These are phyloP conservation scores for Apiospora arundinis DNA, from an alignment of 2,329 filamentous ascomycete species.

Conservation along the genomic window DNA sequence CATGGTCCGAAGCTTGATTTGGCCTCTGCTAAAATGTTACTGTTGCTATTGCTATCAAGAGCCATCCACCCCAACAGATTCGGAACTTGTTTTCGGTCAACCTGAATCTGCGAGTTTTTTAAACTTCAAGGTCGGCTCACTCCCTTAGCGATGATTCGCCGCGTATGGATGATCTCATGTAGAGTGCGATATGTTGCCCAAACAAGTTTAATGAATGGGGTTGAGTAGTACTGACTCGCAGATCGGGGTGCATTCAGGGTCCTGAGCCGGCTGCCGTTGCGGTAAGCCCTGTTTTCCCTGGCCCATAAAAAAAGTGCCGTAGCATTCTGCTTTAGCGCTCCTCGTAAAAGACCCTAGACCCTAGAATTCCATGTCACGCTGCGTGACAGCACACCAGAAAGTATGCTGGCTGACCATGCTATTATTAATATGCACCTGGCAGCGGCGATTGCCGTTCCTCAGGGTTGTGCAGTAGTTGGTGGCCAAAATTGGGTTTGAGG, in stretches of 20 bases:
- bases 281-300: not conserved
- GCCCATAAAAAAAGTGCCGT: not conserved
- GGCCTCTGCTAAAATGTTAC: not conserved
- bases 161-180: not conserved
- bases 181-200: not conserved
- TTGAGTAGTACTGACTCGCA: not conserved
- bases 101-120: not conserved
- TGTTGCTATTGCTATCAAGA: not conserved
- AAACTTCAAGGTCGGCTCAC: too few species aligned
- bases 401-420: not conserved
- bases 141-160: not conserved
- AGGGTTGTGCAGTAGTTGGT: not conserved
- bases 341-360: not conserved
- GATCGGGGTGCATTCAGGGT: not conserved
- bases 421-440: not conserved
- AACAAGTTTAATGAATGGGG: constrained; percentile 5
- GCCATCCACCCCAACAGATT: not conserved
- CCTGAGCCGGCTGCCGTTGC: not conserved
- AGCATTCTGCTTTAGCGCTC: not conserved
- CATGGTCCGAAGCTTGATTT: not conserved
- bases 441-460: not conserved
- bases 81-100: not conserved
- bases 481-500: not conserved
- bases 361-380: not conserved
- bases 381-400: not conserved